Percentiles rank a stretch among this genome's conserved stretches.
Evolutionary conservation across 176 grass and related monocot genomes (phyloP).

Genomic region (Raddia guianensis): DNA sequence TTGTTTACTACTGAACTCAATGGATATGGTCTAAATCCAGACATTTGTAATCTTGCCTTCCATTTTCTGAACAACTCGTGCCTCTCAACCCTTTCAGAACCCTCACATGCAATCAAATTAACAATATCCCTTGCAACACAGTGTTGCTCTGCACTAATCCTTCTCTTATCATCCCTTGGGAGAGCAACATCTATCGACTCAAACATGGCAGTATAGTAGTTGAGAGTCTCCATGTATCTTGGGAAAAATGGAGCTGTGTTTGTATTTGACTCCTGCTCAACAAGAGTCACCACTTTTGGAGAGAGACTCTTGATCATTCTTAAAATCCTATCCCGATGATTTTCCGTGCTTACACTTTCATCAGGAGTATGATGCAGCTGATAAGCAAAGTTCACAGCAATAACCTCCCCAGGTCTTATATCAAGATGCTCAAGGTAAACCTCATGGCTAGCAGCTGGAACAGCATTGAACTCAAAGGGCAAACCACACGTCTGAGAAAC

Average conservation of each 20-base stretch:
- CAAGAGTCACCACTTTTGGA: slow-evolving; percentile 65
- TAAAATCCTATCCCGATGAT: slow-evolving; percentile 75
- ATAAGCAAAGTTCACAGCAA: slow-evolving; percentile 86
- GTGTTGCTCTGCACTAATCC: slow-evolving; percentile 71
- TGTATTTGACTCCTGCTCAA: slow-evolving; percentile 77
- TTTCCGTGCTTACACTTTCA: slow-evolving; percentile 69
- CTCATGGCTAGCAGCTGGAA: slow-evolving; percentile 60
- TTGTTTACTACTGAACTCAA: slow-evolving; percentile 57
- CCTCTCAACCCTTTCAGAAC: slow-evolving; percentile 66
- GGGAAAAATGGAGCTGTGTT: slow-evolving; percentile 74
- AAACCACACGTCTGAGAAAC: slow-evolving; percentile 51
- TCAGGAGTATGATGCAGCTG: slow-evolving; percentile 81
- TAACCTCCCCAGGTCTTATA: slow-evolving; percentile 51
- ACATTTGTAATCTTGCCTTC: slow-evolving; percentile 57
- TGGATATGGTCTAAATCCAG: slow-evolving; percentile 51
- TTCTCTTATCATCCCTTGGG: slow-evolving; percentile 57
- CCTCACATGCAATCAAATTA: slow-evolving; percentile 74
- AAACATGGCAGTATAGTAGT: slow-evolving; percentile 74
- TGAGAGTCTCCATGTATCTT: slow-evolving; percentile 66
- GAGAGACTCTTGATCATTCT: slow-evolving; percentile 73
- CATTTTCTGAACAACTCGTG: slow-evolving; percentile 61
- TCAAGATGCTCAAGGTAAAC: slow-evolving; percentile 55
- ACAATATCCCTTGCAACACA: slow-evolving; percentile 86
- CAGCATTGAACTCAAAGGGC: slow-evolving; percentile 67
- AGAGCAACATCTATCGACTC: slow-evolving; percentile 70